phyloP scores from a whole-genome alignment of 257 asterid species.

The Solanum bulbocastanum region DNA sequence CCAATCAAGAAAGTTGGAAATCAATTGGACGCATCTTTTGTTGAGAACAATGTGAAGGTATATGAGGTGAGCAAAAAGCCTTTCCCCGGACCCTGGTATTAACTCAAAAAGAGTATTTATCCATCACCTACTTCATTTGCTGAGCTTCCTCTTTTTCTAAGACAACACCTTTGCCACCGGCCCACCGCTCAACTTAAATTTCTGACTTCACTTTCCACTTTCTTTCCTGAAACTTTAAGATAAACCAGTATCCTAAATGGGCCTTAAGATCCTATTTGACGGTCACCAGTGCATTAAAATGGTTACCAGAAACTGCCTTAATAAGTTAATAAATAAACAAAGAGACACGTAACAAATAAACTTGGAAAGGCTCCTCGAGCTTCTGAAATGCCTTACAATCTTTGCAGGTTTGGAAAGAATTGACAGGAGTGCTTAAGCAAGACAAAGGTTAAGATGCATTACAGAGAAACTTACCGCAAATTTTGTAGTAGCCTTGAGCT shows the following conservation, averaged over 20 bases:
- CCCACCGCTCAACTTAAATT: background rate
- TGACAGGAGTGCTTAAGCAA: background rate
- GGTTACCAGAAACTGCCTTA: background rate
- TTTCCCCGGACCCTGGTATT: background rate
- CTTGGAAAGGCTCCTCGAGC: background rate
- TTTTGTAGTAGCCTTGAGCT: conserved; percentile 65
- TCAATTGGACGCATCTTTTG: background rate
- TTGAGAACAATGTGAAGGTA: background rate
- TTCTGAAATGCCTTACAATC: background rate
- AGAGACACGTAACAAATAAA: background rate
- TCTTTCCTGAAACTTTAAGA: background rate
- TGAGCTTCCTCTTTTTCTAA: background rate
- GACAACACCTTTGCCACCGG: background rate
- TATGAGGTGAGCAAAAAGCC: background rate
- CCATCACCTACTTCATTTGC: background rate
- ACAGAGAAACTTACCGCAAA: conserved; percentile 46
- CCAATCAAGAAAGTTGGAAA: background rate
- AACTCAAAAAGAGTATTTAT: background rate
- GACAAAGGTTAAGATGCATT: background rate
- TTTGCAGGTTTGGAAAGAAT: background rate
- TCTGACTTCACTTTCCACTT: background rate
- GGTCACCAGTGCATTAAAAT: background rate
- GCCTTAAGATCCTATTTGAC: background rate
- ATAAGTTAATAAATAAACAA: background rate
- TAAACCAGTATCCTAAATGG: background rate